Conservation (phyloP, 345 rosid species). For the Lumnitzera racemosa region DNA sequence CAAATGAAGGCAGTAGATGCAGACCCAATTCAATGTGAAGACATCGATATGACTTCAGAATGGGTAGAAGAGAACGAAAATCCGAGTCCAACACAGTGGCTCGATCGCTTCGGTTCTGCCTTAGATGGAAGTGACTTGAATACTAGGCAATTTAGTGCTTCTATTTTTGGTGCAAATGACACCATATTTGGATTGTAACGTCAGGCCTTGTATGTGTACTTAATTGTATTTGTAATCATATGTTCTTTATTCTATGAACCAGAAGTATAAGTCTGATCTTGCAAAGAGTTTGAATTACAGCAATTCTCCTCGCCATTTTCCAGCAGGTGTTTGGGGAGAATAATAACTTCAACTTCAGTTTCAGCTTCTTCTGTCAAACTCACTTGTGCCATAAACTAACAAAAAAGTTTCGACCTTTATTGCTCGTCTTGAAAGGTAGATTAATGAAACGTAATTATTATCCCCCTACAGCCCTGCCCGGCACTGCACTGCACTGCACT, state of each 20-base stretch:
- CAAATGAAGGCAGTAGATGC: conserved; percentile 44
- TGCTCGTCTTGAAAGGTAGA: too few relatives aligned
- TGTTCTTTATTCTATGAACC: neutral
- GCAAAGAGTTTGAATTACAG: too few relatives aligned
- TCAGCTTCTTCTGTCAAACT: too few relatives aligned
- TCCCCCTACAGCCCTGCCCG: too few relatives aligned
- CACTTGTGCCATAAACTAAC: too few relatives aligned
- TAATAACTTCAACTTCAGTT: too few relatives aligned
- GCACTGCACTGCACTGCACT: too few relatives aligned
- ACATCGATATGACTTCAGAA: conserved; percentile 88
- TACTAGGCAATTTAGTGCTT: conserved; percentile 65
- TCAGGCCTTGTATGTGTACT: neutral
- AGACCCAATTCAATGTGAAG: conserved; percentile 58
- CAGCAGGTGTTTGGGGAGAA: too few relatives aligned
- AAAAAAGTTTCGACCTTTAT: too few relatives aligned
- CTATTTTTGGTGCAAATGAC: conserved; percentile 53
- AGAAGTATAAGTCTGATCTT: too few relatives aligned
- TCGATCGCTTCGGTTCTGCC: conserved; percentile 67
- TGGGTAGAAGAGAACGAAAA: conserved; percentile 86
- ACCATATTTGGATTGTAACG: conserved; percentile 61
- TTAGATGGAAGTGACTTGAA: conserved; percentile 77
- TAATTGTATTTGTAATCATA: neutral
- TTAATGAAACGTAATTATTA: too few relatives aligned
- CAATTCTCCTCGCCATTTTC: too few relatives aligned
- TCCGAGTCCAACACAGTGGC: conserved; percentile 74